Base-by-base conservation (phyloP, 805 yeast species). In the Kodamaea hsintzibuensis region DNA sequence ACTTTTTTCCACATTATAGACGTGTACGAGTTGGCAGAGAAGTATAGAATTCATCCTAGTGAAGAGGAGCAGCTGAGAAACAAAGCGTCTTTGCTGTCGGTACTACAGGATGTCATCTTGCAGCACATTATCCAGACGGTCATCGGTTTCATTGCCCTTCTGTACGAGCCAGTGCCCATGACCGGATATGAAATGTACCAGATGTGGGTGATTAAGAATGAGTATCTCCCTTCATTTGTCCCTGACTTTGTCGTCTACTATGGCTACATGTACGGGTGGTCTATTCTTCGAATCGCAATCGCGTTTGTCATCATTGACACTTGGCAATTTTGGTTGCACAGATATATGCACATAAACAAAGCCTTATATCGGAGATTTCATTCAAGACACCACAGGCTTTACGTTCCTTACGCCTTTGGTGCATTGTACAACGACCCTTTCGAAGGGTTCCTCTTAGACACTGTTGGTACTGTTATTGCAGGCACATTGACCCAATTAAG, bases 321-420 rank as follows among this genome's bases (percentile, higher is more conserved):
- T 2, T 95, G 99, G 99, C 99, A 95, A 73, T 95, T 89, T 71
- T 83, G 84, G 78, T 77, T 92, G 58, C 99, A 95, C 70, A 81
- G 97, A 57, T 67, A 80, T 58, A 92, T 95, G 98, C 99, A 95
- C 68, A 64, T 79, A 66, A 89, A 89, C 79, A 86, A 85, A 66
- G 73, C 78, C 52, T 74, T 92, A 48, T 95, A 95, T 80, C 82
- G 81, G 58, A 74, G 83, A 51, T 89, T 90, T 78, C 99, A 95
- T 70, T 91, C 98, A 5, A 85, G 96, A 60, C 99, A 95, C 72
- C 99, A 95, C 72, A 77, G 93, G 52, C 78, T 95, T 49, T 93
- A 95, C 62, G 97, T 95, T 38, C 99, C 99, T 7, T 95, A 91
- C 70, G 98, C 98, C 0, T 92, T 80, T 70, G 99, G 99, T 50